A percentile compares a stretch with the other conserved stretches of the same genome.
phyloP scores from a whole-genome alignment of 371 early-diverging fungal species.

The Umbelopsis sp. region DNA sequence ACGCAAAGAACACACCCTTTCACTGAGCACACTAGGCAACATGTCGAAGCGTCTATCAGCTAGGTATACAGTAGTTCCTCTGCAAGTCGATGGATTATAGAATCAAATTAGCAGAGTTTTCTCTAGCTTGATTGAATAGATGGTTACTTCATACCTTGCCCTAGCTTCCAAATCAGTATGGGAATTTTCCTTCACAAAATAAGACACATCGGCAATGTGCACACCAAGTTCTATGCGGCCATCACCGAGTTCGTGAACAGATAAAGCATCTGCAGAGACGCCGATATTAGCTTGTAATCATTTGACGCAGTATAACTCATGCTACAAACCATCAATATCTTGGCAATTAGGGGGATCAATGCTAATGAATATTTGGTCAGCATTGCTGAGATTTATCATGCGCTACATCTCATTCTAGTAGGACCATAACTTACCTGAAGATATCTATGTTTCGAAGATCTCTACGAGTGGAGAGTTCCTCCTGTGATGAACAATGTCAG shows the following conservation, averaged over 20 bases:
- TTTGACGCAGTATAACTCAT: conserved; percentile 43
- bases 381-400: conserved; percentile 14
- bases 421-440: conserved; percentile 34
- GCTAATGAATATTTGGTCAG: conserved; percentile 35
- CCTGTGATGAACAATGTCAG: conserved; percentile 23
- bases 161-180: conserved; percentile 89
- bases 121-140: neutral
- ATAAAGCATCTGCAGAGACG: conserved; percentile 79
- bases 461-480: conserved; percentile 54
- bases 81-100: conserved; percentile 1
- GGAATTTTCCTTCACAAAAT: conserved; percentile 82
- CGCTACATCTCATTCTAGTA: neutral
- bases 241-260: conserved; percentile 59
- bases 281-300: conserved; percentile 62
- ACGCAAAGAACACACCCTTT: conserved; percentile 84
- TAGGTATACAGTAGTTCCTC: conserved; percentile 96
- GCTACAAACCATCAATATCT: conserved; percentile 77
- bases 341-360: conserved; percentile 94
- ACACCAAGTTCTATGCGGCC: conserved; percentile 82
- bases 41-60: conserved; percentile 94
- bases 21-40: conserved; percentile 95
- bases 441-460: conserved; percentile 58
- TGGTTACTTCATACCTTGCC: conserved; percentile 44
- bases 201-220: conserved; percentile 98
- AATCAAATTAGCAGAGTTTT: neutral